Percentiles rank a stretch among this genome's conserved stretches.
Evolutionary conservation across 2,329 filamentous ascomycete species (phyloP).

Genomic region (Sporothrix phasma): DNA sequence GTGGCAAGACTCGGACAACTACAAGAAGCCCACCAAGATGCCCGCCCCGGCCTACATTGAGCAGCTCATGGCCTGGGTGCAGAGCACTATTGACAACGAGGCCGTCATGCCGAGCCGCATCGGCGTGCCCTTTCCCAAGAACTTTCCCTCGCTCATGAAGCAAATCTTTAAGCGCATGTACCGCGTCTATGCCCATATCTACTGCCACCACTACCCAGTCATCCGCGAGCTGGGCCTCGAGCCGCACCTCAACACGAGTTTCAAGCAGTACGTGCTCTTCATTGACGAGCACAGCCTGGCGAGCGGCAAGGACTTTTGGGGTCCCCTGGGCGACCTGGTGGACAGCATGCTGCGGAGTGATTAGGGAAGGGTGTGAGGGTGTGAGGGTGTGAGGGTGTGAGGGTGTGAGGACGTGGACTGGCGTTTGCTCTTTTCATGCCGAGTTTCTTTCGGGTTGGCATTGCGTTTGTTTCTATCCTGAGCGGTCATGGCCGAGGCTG

Average conservation of each 20-base stretch:
- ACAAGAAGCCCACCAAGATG: constrained; percentile 96
- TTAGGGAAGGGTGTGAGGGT: constrained; percentile 35
- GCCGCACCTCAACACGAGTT: constrained; percentile 95
- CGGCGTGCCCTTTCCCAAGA: constrained; percentile 89
- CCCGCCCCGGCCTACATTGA: constrained; percentile 95
- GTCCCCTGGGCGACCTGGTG: constrained; percentile 85
- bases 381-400: too few relatives aligned
- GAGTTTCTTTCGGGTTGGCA: background rate
- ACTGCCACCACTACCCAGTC: constrained; percentile 98
- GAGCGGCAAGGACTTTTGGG: constrained; percentile 94
- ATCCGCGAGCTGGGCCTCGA: constrained; percentile 90
- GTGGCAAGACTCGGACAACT: constrained; percentile 93
- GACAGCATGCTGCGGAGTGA: constrained; percentile 97
- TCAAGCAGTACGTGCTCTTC: constrained; percentile 99
- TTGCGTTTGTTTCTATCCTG: background rate
- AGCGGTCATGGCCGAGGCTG: background rate
- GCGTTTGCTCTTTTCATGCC: background rate
- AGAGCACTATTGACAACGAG: constrained; percentile 91
- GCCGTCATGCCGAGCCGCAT: constrained; percentile 89
- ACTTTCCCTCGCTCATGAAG: constrained; percentile 76
- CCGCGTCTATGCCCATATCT: constrained; percentile 96
- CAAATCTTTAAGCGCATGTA: constrained; percentile 99
- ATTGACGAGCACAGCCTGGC: constrained; percentile 92
- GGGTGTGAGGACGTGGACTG: too few relatives aligned
- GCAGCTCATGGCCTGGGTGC: constrained; percentile 94